Evolutionary conservation across 2,329 filamentous ascomycete species (phyloP).

Genomic region (Aureobasidium sp.): DNA sequence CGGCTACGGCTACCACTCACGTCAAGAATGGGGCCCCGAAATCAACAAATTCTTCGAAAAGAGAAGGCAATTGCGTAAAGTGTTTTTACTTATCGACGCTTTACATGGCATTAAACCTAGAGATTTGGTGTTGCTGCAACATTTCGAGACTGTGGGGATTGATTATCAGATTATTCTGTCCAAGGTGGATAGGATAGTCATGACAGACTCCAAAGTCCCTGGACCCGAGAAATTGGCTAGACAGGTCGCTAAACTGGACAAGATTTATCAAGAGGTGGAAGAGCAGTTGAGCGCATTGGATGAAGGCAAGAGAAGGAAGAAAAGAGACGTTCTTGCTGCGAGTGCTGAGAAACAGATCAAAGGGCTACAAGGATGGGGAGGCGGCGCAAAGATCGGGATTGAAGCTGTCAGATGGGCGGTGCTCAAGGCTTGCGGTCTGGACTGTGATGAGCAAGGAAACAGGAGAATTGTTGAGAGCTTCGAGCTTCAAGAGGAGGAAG

Average conservation of each 20-base stretch:
- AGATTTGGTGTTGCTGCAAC: conserved; percentile 50
- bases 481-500: background rate
- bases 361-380: conserved; percentile 37
- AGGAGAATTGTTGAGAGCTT: background rate
- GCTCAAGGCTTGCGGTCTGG: conserved; percentile 53
- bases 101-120: conserved; percentile 56
- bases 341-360: conserved; percentile 45
- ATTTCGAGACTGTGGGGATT: conserved; percentile 50
- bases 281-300: conserved; percentile 30
- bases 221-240: background rate
- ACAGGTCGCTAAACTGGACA: background rate
- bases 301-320: background rate
- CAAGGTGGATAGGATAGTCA: conserved; percentile 55
- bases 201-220: conserved; percentile 23
- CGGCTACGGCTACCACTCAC: conserved; percentile 59
- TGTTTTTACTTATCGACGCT: conserved; percentile 59
- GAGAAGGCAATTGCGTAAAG: conserved; percentile 55
- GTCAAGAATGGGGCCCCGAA: conserved; percentile 56
- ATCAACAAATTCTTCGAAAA: conserved; percentile 61
- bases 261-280: conserved; percentile 26
- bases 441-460: conserved; percentile 29
- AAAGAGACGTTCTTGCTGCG: conserved; percentile 51
- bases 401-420: conserved; percentile 58
- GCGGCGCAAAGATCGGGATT: conserved; percentile 52
- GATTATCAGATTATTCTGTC: conserved; percentile 60